Conservation (phyloP, 2,329 filamentous ascomycete genomes). For the Pyrenophora teres region DNA sequence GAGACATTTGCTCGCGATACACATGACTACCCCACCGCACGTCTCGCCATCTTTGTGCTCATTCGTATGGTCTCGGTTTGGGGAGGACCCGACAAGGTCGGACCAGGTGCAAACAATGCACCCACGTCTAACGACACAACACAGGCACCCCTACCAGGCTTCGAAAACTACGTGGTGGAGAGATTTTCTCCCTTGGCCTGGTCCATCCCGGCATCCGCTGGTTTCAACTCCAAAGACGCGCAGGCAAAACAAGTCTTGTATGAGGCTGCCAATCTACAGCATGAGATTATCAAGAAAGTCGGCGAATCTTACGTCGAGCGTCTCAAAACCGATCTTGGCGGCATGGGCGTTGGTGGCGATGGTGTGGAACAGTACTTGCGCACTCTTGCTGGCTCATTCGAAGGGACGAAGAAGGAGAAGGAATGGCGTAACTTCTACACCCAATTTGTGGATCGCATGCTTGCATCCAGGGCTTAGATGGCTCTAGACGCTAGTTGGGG, state of each 20-base stretch:
- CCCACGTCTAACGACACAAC: slow-evolving; percentile 56
- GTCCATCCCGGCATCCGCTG: slow-evolving; percentile 78
- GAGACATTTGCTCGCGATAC: slow-evolving; percentile 82
- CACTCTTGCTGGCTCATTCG: slow-evolving; percentile 42
- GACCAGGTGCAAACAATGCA: slow-evolving; percentile 33
- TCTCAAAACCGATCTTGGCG: slow-evolving; percentile 68
- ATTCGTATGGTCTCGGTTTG: slow-evolving; percentile 83
- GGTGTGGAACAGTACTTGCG: slow-evolving; percentile 68
- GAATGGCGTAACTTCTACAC: slow-evolving; percentile 54
- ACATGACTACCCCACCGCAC: slow-evolving; percentile 66
- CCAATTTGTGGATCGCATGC: slow-evolving; percentile 47
- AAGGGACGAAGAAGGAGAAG: slow-evolving; percentile 46
- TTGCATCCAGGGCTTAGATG: slow-evolving; percentile 25
- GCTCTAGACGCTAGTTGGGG: slow-evolving; percentile 2
- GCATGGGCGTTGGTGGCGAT: slow-evolving; percentile 68
- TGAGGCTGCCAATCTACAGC: slow-evolving; percentile 86
- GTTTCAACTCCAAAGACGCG: slow-evolving; percentile 83
- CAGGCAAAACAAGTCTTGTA: slow-evolving; percentile 85
- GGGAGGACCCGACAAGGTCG: slow-evolving; percentile 77
- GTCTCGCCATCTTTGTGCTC: slow-evolving; percentile 81
- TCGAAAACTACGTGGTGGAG: slow-evolving; percentile 87
- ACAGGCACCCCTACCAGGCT: slow-evolving; percentile 72
- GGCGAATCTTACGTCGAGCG: slow-evolving; percentile 78
- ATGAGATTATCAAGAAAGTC: slow-evolving; percentile 87
- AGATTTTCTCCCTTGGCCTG: slow-evolving; percentile 89